phyloP scores from a whole-genome alignment of 306 rosid species.

The Vigna radiata region DNA sequence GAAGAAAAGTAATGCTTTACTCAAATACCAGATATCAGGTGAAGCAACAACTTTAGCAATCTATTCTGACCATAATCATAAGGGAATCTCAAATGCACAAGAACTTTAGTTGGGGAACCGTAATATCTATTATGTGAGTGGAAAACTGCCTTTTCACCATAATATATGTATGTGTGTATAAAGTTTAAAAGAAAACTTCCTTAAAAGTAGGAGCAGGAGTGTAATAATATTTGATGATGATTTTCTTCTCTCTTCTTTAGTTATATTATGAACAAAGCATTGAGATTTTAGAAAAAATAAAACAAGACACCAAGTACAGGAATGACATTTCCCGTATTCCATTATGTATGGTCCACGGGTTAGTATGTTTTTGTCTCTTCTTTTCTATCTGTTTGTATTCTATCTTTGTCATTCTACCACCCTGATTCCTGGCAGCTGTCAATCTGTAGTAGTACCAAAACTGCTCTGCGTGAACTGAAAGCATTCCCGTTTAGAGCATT shows the following conservation, averaged over 20 bases:
- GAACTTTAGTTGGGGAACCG: slow-evolving; percentile 7
- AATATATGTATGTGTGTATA: not conserved
- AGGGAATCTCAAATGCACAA: slow-evolving; percentile 18
- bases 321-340: slow-evolving; percentile 12
- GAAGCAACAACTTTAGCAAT: slow-evolving; percentile 27
- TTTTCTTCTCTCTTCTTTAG: not conserved
- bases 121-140: not conserved
- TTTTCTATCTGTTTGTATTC: not conserved
- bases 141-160: slow-evolving; percentile 25
- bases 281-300: slow-evolving; percentile 18
- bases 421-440: slow-evolving; percentile 20
- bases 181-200: not conserved
- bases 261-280: slow-evolving; percentile 2
- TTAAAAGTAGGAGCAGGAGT: slow-evolving; percentile 1
- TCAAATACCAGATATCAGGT: slow-evolving; percentile 33
- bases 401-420: slow-evolving; percentile 25
- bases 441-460: slow-evolving; percentile 27
- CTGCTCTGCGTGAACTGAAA: slow-evolving; percentile 25
- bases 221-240: slow-evolving; percentile 11
- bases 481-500: slow-evolving; percentile 1
- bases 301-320: slow-evolving; percentile 16
- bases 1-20: slow-evolving; percentile 22
- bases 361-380: not conserved
- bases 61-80: slow-evolving; percentile 33
- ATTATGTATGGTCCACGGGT: not conserved